A percentile compares a stretch with the other conserved stretches of the same genome.
Conservation (phyloP, 2,329 filamentous ascomycete genomes). For the Aureobasidium subglaciale region DNA sequence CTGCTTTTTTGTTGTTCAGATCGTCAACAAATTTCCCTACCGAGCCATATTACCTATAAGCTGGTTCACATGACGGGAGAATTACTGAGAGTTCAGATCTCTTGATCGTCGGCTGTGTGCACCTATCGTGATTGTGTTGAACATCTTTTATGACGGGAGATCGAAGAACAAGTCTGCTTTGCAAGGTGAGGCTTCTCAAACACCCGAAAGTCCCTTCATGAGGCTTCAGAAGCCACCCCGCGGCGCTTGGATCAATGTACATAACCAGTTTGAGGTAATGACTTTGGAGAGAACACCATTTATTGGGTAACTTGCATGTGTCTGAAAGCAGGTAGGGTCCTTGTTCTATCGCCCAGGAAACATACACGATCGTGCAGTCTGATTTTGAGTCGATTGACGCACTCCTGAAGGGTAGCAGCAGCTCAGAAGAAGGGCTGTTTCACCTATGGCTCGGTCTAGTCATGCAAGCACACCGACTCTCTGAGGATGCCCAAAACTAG, state of each 20-base stretch:
- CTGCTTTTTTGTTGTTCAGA: background rate
- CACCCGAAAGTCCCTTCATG: background rate
- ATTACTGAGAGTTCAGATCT: background rate
- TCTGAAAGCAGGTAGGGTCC: background rate
- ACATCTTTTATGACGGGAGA: background rate
- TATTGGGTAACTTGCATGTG: background rate
- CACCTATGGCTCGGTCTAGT: background rate
- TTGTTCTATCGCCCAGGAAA: background rate
- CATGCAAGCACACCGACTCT: background rate
- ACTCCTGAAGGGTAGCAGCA: background rate
- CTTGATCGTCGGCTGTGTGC: background rate
- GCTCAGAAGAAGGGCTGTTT: background rate
- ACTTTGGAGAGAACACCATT: background rate
- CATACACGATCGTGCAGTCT: background rate
- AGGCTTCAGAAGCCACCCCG: conserved; percentile 3
- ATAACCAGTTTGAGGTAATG: background rate
- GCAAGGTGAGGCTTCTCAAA: background rate
- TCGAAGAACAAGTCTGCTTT: background rate
- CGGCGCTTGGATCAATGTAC: background rate
- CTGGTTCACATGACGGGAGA: background rate
- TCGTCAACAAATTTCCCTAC: conserved; percentile 1
- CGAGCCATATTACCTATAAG: background rate
- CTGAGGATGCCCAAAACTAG: background rate
- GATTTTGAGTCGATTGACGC: background rate
- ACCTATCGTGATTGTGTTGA: background rate